Evolutionary conservation across 2,329 filamentous ascomycete genomes (phyloP).

Genomic region (Endocalyx cinctus): DNA sequence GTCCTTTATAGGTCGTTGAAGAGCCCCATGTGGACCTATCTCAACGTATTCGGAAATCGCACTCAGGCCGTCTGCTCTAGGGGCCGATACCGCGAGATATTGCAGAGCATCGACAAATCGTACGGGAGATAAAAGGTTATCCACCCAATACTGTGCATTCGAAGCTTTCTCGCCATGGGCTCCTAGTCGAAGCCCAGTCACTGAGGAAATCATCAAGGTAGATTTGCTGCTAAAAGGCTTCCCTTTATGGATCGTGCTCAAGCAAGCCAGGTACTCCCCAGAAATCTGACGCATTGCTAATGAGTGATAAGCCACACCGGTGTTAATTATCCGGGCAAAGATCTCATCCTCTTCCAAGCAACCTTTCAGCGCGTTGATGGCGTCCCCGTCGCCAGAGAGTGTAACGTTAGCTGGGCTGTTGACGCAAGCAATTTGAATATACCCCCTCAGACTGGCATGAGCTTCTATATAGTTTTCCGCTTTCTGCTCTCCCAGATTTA

Average conservation of each 20-base stretch:
- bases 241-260: neutral
- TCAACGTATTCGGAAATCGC: neutral
- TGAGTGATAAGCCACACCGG: constrained; percentile 10
- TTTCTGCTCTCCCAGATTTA: neutral
- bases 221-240: neutral
- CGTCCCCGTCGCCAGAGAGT: constrained; percentile 25
- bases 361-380: constrained; percentile 17
- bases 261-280: neutral
- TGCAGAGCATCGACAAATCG: neutral
- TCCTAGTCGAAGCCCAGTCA: neutral
- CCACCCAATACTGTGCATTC: constrained; percentile 2
- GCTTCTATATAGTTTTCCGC: constrained; percentile 2
- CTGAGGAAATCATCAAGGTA: neutral
- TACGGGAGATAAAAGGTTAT: constrained; percentile 1
- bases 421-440: constrained; percentile 30
- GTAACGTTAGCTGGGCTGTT: constrained; percentile 34
- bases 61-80: neutral
- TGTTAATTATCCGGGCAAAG: constrained; percentile 16
- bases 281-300: neutral
- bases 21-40: neutral
- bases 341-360: constrained; percentile 5
- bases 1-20: neutral
- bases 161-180: neutral
- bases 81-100: neutral
- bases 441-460: constrained; percentile 2